Evolutionary conservation across 306 rosid species (phyloP).

Genomic region (Oemleria cerasiformis): DNA sequence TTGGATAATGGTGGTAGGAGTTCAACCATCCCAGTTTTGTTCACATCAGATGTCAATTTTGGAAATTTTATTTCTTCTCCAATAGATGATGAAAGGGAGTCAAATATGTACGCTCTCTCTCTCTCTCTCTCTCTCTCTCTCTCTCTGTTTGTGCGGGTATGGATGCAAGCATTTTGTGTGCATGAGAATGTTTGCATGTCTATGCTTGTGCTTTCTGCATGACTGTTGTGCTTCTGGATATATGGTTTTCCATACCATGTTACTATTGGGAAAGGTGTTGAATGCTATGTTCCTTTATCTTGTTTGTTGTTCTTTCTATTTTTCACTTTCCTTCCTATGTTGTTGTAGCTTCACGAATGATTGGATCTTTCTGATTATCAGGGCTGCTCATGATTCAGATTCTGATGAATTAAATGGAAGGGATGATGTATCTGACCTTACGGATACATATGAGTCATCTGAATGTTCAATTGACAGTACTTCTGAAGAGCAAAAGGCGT

Average conservation of each 20-base stretch:
- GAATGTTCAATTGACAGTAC: conserved; percentile 53
- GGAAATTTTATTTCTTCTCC: conserved; percentile 29
- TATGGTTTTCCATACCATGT: neutral
- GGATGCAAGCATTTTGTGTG: neutral
- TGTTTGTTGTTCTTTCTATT: conserved; percentile 5
- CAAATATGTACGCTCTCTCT: conserved; percentile 52
- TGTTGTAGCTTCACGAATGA: conserved; percentile 30
- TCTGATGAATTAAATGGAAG: conserved; percentile 54
- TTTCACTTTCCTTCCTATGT: conserved; percentile 25
- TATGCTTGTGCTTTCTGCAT: neutral
- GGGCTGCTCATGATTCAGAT: conserved; percentile 40
- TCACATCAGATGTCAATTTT: conserved; percentile 36
- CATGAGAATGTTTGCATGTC: conserved; percentile 14
- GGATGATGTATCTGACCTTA: conserved; percentile 41
- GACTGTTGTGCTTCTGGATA: neutral
- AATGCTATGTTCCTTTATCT: neutral
- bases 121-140: conserved; percentile 6
- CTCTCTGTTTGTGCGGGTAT: neutral
- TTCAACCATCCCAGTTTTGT: conserved; percentile 35
- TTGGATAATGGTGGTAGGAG: conserved; percentile 39
- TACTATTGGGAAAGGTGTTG: neutral
- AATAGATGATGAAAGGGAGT: conserved; percentile 40
- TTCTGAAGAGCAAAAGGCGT: conserved; percentile 55
- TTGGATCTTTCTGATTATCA: conserved; percentile 40
- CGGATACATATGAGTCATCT: conserved; percentile 45